Base-by-base conservation (phyloP, 2,329 filamentous ascomycete genomes). In the Colletotrichum graminicola region DNA sequence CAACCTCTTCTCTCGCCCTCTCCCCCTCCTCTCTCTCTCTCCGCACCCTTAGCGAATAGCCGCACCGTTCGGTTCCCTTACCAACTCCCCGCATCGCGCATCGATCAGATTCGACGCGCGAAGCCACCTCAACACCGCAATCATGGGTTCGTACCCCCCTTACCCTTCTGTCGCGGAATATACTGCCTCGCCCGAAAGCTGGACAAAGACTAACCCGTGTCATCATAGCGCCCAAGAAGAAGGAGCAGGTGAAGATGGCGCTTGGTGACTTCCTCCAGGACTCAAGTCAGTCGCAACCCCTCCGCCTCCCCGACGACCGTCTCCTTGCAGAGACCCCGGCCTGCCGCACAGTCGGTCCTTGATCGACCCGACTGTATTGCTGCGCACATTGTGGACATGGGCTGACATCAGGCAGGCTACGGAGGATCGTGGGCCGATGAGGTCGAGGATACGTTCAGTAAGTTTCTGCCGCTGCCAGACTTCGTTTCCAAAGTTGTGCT, bases 391-490 rank as follows among this genome's bases (percentile, higher is more conserved):
- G 36, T 29, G 43, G 21, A 34, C n/a, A 72, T 60, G 41, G 61
- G 68, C 76, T 80, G 75, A 80, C 78, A 74, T 45, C 72, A 41
- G 39, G 59, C 65, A 86, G 85, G 83, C 75, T 86, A 85, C 75
- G 87, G 85, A 76, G 94, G 95, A 80, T 98, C 96, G 77, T 99
- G 96, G 96, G 96, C 96, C 78, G 97, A 99, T 85, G 96, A 99
- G 82, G 97, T 99, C 86, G 96, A 99, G 84, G 94, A 97, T 79
- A 89, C 93, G 75, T 89, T 91, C 82, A 86, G 93, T 95, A 88
- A 86, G 91, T 85, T 69, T 69, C 55, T 62, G 32, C 34, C 57
- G 21, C 62, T 26, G 26, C 66, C 59, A 49, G 59, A 61, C 68
- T 34, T 5, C 21, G 8, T 14, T 36, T n/a, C 10, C 18, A 23